Conservation (phyloP, 2,329 filamentous ascomycete genomes). For the Aureobasidium zeae region DNA sequence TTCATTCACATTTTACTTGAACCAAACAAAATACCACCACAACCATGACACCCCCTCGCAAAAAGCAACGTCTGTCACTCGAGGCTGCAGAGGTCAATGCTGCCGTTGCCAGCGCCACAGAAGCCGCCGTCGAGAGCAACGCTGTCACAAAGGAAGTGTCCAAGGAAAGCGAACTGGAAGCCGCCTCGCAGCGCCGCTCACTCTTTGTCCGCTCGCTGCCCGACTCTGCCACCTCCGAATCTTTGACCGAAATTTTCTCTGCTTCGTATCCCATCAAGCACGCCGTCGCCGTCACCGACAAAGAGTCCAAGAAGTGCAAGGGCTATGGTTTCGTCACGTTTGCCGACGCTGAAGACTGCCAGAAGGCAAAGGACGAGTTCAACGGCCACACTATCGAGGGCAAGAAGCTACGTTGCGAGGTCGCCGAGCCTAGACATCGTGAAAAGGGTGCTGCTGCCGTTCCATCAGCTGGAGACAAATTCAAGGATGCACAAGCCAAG, state of each 20-base stretch:
- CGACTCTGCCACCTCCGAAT: constrained; percentile 66
- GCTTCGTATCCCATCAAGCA: constrained; percentile 92
- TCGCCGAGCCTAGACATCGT: constrained; percentile 77
- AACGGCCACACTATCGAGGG: constrained; percentile 71
- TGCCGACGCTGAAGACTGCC: constrained; percentile 83
- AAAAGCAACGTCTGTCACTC: constrained; percentile 33
- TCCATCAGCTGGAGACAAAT: constrained; percentile 23
- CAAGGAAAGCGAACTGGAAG: constrained; percentile 13
- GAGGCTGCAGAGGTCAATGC: constrained; percentile 28
- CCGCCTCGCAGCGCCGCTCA: constrained; percentile 33
- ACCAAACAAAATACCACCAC: background rate
- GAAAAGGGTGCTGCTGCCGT: constrained; percentile 29
- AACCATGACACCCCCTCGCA: constrained; percentile 32
- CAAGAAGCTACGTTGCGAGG: constrained; percentile 72
- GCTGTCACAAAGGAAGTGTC: constrained; percentile 5
- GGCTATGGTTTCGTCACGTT: constrained; percentile 97
- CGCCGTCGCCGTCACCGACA: constrained; percentile 82
- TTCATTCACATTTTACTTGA: background rate
- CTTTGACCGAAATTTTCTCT: constrained; percentile 81
- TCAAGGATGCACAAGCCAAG: constrained; percentile 60
- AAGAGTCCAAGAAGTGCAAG: constrained; percentile 74
- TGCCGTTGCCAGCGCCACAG: constrained; percentile 23
- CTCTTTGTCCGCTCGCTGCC: constrained; percentile 89
- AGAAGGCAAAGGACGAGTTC: constrained; percentile 69
- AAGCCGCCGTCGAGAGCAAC: constrained; percentile 15